Evolutionary conservation across 1,284 basidiomycete genomes (phyloP).

Genomic region (Afroboletus lepidellus): DNA sequence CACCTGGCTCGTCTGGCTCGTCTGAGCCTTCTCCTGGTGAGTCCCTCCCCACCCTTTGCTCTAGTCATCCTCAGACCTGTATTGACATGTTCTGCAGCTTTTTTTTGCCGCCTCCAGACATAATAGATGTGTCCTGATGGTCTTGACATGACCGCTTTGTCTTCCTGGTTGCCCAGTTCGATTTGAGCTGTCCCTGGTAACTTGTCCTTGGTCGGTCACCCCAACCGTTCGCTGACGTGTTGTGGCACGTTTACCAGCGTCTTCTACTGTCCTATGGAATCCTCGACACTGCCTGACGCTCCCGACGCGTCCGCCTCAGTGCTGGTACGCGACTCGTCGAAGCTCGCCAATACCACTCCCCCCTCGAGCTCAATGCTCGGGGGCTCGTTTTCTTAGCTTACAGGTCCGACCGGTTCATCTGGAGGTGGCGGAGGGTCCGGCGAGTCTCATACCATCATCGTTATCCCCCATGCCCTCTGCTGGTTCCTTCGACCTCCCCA

Average conservation of each 20-base stretch:
- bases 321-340: not conserved
- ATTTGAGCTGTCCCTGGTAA: not conserved
- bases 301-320: not conserved
- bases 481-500: too few species aligned
- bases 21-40: not conserved
- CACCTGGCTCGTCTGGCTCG: not conserved
- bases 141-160: not conserved
- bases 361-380: too few species aligned
- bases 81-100: not conserved
- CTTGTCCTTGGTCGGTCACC: not conserved
- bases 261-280: not conserved
- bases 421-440: too few species aligned
- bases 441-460: too few species aligned
- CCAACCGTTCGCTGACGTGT: not conserved
- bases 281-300: not conserved
- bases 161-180: not conserved
- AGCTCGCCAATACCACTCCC: too few species aligned
- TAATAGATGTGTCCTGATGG: not conserved
- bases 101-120: not conserved
- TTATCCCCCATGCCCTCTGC: too few species aligned
- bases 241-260: not conserved
- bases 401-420: too few species aligned
- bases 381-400: too few species aligned
- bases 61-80: not conserved
- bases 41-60: not conserved